phyloP scores from a whole-genome alignment of 805 yeast species.

The Nakazawaea laoshanensis region DNA sequence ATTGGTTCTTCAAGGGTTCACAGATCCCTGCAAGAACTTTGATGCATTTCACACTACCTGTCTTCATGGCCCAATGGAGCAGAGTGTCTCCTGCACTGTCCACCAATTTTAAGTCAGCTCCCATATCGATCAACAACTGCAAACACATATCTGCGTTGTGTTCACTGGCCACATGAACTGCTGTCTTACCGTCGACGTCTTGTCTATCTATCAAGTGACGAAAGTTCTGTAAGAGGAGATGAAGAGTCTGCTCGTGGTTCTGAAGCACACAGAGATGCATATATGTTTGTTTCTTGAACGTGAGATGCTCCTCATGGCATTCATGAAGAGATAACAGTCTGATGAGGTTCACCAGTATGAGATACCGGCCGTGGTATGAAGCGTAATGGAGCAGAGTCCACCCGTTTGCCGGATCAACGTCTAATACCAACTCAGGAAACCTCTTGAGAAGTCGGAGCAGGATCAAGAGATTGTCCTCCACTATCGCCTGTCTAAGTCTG shows the following conservation, averaged over 20 bases:
- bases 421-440: conserved; percentile 61
- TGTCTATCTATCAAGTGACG: conserved; percentile 42
- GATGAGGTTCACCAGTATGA: conserved; percentile 30
- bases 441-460: conserved; percentile 59
- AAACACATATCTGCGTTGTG: conserved; percentile 45
- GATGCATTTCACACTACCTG: conserved; percentile 52
- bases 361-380: conserved; percentile 61
- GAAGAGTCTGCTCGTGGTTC: conserved; percentile 67
- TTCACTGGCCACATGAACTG: conserved; percentile 60
- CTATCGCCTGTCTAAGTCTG: conserved; percentile 61
- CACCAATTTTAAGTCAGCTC: conserved; percentile 66
- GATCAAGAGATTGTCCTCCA: conserved; percentile 51
- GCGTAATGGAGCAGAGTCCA: conserved; percentile 85
- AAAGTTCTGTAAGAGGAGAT: conserved; percentile 60
- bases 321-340: conserved; percentile 10
- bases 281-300: conserved; percentile 53
- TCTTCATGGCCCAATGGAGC: conserved; percentile 72
- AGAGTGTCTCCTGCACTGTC: conserved; percentile 78
- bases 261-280: conserved; percentile 61
- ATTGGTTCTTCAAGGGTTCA: conserved; percentile 39
- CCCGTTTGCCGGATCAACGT: conserved; percentile 63
- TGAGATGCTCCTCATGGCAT: conserved; percentile 22
- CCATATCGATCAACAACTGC: conserved; percentile 57
- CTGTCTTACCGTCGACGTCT: conserved; percentile 44
- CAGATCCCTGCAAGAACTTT: conserved; percentile 27